These are phyloP conservation scores for Carpinus fangiana DNA, from an alignment of 306 rosid species.

Conservation along the genomic window DNA sequence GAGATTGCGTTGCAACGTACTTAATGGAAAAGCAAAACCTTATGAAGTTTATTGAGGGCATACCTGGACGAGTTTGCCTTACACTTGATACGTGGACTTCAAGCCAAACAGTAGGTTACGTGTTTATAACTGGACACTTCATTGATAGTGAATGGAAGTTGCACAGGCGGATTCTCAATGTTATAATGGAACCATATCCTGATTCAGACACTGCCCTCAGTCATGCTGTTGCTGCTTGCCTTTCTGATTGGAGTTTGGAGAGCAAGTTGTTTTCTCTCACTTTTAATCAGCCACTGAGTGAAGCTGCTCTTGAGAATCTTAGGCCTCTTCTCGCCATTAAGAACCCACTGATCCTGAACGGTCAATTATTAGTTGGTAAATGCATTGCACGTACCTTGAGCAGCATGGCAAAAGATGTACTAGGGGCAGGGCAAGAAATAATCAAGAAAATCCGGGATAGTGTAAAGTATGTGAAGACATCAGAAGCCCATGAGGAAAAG, in stretches of 20 bases:
- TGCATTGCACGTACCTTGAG: constrained; percentile 81
- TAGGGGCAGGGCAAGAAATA: constrained; percentile 44
- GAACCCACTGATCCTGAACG: constrained; percentile 80
- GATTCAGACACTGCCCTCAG: constrained; percentile 72
- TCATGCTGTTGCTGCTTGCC: constrained; percentile 89
- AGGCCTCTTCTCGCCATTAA: constrained; percentile 73
- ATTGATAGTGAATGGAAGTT: constrained; percentile 89
- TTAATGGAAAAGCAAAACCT: constrained; percentile 72
- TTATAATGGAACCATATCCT: constrained; percentile 92
- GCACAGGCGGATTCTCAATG: constrained; percentile 82
- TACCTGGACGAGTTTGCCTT: constrained; percentile 87
- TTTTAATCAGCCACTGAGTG: constrained; percentile 45
- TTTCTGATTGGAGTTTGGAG: constrained; percentile 85
- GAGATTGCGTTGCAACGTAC: constrained; percentile 93
- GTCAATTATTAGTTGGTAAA: constrained; percentile 73
- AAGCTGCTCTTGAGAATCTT: constrained; percentile 60
- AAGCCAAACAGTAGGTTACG: constrained; percentile 78
- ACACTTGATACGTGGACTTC: constrained; percentile 86
- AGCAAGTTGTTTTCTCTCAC: constrained; percentile 81
- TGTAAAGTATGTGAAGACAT: constrained; percentile 85
- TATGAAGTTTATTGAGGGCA: constrained; percentile 57
- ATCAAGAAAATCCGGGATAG: constrained; percentile 72
- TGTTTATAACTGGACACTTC: constrained; percentile 84
- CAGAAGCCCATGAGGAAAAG: constrained; percentile 82
- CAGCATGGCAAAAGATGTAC: constrained; percentile 65